phyloP scores from a whole-genome alignment of 2,329 filamentous ascomycete species.

The Paracoccidioides lutzii region DNA sequence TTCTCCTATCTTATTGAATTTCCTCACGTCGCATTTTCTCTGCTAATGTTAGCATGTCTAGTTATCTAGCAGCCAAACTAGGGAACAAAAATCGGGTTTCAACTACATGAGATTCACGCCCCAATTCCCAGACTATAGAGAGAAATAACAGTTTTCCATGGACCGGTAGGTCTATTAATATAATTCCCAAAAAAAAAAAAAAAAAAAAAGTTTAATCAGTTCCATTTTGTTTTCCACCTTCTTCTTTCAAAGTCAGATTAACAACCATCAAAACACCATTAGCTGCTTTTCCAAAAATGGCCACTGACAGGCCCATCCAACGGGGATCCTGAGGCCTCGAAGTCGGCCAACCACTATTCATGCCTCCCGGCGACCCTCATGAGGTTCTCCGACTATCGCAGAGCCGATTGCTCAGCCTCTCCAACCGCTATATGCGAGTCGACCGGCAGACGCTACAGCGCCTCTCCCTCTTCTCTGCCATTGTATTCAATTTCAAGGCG shows the following conservation, averaged over 20 bases:
- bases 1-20: no score
- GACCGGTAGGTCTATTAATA: slow-evolving; percentile 46
- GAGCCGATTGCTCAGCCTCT: slow-evolving; percentile 41
- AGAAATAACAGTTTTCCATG: slow-evolving; percentile 82
- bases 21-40: no score
- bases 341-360: slow-evolving; percentile 59
- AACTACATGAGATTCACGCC: slow-evolving; percentile 57
- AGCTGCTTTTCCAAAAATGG: slow-evolving; percentile 75
- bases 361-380: slow-evolving; percentile 56
- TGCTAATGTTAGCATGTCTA: no score
- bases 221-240: background rate
- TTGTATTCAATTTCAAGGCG: slow-evolving; percentile 83
- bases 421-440: slow-evolving; percentile 57
- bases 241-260: background rate
- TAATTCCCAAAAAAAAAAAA: background rate
- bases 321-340: slow-evolving; percentile 76
- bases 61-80: slow-evolving; percentile 40
- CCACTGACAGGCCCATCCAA: slow-evolving; percentile 62
- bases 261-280: background rate
- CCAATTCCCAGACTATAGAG: slow-evolving; percentile 68
- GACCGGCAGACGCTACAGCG: slow-evolving; percentile 82
- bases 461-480: slow-evolving; percentile 58
- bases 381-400: slow-evolving; percentile 48
- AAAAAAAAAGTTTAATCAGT: background rate
- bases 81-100: slow-evolving; percentile 57